Evolutionary conservation across 2,329 filamentous ascomycete species (phyloP).

Genomic region (Diaporthe sp.): DNA sequence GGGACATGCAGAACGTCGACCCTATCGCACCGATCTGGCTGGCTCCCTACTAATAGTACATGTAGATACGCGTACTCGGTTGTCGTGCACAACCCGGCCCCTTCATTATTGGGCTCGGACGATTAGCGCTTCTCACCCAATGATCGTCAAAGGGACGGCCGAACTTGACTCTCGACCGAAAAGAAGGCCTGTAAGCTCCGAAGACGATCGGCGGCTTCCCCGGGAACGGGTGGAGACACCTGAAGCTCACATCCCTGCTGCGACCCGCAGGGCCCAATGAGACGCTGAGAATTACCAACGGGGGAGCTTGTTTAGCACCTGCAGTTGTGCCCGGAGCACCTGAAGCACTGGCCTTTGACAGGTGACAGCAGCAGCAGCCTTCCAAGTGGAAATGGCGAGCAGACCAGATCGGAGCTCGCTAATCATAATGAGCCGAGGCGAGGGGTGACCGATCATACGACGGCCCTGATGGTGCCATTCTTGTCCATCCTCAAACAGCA

Average conservation of each 20-base stretch:
- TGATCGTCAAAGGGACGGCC: not conserved
- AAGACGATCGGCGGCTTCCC: slow-evolving; percentile 16
- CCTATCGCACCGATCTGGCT: not conserved
- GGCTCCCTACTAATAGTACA: not conserved
- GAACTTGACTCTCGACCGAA: not conserved
- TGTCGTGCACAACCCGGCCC: too few relatives aligned
- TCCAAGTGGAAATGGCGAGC: not conserved
- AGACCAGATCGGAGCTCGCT: not conserved
- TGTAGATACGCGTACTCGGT: not conserved
- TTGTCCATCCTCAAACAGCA: not conserved
- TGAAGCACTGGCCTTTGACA: slow-evolving; percentile 16
- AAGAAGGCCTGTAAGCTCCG: not conserved
- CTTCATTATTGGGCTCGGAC: not conserved
- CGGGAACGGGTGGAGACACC: slow-evolving; percentile 9
- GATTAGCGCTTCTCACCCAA: not conserved
- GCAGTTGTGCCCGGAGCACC: slow-evolving; percentile 1
- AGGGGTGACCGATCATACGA: slow-evolving; percentile 29
- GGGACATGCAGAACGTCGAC: not conserved
- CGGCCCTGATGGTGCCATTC: slow-evolving; percentile 19
- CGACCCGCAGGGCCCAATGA: slow-evolving; percentile 24
- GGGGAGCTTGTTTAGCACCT: not conserved
- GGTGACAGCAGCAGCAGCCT: not conserved
- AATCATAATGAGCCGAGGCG: not conserved
- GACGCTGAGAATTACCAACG: slow-evolving; percentile 37
- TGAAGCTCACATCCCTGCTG: not conserved